phyloP scores from a whole-genome alignment of 768 basidiomycete genomes.

The Mycena rosella region DNA sequence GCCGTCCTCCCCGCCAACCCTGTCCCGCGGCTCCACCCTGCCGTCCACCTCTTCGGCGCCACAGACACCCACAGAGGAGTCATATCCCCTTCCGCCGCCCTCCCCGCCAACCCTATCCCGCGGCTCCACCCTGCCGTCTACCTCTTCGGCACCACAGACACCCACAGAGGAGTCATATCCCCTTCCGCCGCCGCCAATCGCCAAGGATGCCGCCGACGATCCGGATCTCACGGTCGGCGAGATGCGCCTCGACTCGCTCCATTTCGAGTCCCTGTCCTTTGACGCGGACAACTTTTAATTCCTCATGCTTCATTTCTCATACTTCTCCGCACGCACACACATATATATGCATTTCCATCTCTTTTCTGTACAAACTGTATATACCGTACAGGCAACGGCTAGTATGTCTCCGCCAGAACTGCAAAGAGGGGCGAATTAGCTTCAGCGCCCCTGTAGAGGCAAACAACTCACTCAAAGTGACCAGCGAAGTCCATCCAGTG shows the following conservation, averaged over 20 bases:
- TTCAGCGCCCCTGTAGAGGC: background rate
- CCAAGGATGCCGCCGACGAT: slow-evolving; percentile 40
- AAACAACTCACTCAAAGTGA: slow-evolving; percentile 80
- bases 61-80: slow-evolving; percentile 50
- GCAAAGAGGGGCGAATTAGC: background rate
- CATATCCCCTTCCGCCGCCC: slow-evolving; percentile 14
- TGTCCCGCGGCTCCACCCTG: slow-evolving; percentile 42
- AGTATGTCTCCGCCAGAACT: slow-evolving; percentile 50
- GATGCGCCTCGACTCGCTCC: slow-evolving; percentile 79
- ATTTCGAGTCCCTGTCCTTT: slow-evolving; percentile 79
- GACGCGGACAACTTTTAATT: slow-evolving; percentile 68
- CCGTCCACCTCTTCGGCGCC: slow-evolving; percentile 47
- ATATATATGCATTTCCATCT: slow-evolving; percentile 26
- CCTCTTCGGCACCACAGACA: slow-evolving; percentile 51
- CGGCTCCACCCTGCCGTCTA: slow-evolving; percentile 42
- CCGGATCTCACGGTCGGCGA: slow-evolving; percentile 44
- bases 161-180: slow-evolving; percentile 44
- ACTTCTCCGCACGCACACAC: slow-evolving; percentile 17
- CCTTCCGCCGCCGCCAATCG: slow-evolving; percentile 29
- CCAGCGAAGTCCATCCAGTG: slow-evolving; percentile 95
- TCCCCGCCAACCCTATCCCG: slow-evolving; percentile 40
- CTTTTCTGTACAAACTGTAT: slow-evolving; percentile 32
- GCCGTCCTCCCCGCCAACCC: slow-evolving; percentile 31
- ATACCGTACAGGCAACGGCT: slow-evolving; percentile 23
- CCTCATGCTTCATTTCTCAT: slow-evolving; percentile 13